Percentiles rank a stretch among this genome's conserved stretches.
Conservation (phyloP, 768 basidiomycete species). For the Tricholoma bakamatsutake region DNA sequence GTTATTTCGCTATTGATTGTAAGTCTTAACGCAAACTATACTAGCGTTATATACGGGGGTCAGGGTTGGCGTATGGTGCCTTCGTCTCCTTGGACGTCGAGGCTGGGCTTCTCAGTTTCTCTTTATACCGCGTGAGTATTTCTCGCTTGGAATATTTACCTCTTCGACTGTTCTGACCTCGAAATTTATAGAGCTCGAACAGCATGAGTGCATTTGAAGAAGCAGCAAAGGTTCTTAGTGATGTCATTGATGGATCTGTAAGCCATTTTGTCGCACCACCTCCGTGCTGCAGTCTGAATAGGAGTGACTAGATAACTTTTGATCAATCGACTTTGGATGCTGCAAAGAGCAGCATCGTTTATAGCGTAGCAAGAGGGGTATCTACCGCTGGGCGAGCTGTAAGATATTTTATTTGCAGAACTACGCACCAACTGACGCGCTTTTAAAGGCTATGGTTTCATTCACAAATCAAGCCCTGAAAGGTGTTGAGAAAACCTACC, state of each 20-base stretch:
- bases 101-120: slow-evolving; percentile 69
- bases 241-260: slow-evolving; percentile 81
- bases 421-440: background rate
- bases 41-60: slow-evolving; percentile 87
- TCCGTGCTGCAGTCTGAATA: background rate
- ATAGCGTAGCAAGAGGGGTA: slow-evolving; percentile 69
- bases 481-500: slow-evolving; percentile 68
- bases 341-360: slow-evolving; percentile 90
- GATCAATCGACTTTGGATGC: slow-evolving; percentile 81
- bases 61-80: slow-evolving; percentile 94
- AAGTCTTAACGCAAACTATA: slow-evolving; percentile 8
- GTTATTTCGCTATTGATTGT: background rate
- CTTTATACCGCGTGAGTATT: slow-evolving; percentile 65
- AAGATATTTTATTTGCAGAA: slow-evolving; percentile 19
- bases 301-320: slow-evolving; percentile 56
- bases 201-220: slow-evolving; percentile 75
- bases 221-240: slow-evolving; percentile 69
- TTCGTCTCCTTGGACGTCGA: slow-evolving; percentile 70
- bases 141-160: background rate
- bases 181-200: slow-evolving; percentile 60
- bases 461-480: slow-evolving; percentile 92
- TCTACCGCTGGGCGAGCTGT: slow-evolving; percentile 88
- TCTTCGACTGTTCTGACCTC: slow-evolving; percentile 1
- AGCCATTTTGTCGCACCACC: slow-evolving; percentile 13
- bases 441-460: slow-evolving; percentile 63